phyloP scores from a whole-genome alignment of 2,329 filamentous ascomycete genomes.

The Hypoxylon rubiginosum region DNA sequence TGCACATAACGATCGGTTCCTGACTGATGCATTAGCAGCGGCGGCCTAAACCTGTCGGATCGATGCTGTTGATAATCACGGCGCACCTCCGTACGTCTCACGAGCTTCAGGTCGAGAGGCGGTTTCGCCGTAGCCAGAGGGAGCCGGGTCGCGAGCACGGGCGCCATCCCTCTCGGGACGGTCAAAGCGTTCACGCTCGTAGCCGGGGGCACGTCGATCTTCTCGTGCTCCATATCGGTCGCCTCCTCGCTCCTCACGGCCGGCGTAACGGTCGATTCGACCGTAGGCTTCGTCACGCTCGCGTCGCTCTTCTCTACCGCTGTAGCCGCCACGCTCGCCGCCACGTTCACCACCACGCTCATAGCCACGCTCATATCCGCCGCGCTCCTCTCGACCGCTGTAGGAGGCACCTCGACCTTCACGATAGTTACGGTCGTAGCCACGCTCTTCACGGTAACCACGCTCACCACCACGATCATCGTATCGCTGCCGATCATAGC shows the following conservation, averaged over 20 bases:
- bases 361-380: constrained; percentile 56
- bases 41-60: constrained; percentile 38
- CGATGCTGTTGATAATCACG: constrained; percentile 43
- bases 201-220: constrained; percentile 46
- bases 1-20: constrained; percentile 42
- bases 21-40: constrained; percentile 46
- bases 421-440: constrained; percentile 56
- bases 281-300: constrained; percentile 54
- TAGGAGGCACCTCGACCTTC: constrained; percentile 57
- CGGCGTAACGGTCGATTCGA: constrained; percentile 50
- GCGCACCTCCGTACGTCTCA: constrained; percentile 59
- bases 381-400: constrained; percentile 39
- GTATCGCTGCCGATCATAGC: constrained; percentile 55
- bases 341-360: constrained; percentile 34
- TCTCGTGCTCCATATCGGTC: constrained; percentile 48
- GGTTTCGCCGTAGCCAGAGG: constrained; percentile 58
- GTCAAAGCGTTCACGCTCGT: constrained; percentile 59
- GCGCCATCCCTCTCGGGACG: constrained; percentile 59
- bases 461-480: constrained; percentile 60
- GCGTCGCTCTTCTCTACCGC: constrained; percentile 65
- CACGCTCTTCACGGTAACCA: constrained; percentile 60
- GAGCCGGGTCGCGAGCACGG: constrained; percentile 57
- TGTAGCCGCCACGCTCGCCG: constrained; percentile 39
- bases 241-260: constrained; percentile 45
- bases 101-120: constrained; percentile 58